Conservation (phyloP, 2,329 filamentous ascomycete genomes). For the Alternaria brassicicola region DNA sequence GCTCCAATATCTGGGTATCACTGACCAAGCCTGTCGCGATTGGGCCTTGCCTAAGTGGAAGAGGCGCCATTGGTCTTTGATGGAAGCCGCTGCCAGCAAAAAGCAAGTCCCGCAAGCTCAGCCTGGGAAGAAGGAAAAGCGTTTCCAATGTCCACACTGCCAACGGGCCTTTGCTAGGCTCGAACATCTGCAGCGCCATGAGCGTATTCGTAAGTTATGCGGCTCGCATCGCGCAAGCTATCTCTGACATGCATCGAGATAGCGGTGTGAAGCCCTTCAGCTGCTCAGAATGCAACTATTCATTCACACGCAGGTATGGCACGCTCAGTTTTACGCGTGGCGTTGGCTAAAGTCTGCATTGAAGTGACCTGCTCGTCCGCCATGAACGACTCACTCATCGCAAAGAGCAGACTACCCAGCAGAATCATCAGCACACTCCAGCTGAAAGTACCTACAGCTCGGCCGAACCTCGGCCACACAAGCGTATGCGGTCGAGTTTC, state of each 20-base stretch:
- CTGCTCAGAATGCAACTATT: slow-evolving; percentile 50
- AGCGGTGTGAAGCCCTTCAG: slow-evolving; percentile 51
- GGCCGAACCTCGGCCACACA: slow-evolving; percentile 28
- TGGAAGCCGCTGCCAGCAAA: slow-evolving; percentile 27
- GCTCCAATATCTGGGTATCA: neutral
- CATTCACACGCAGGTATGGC: slow-evolving; percentile 51
- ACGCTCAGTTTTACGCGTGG: neutral
- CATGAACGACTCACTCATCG: slow-evolving; percentile 51
- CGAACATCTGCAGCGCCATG: slow-evolving; percentile 51
- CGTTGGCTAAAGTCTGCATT: neutral
- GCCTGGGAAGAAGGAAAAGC: slow-evolving; percentile 44
- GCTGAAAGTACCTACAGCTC: slow-evolving; percentile 14
- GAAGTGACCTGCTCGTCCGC: slow-evolving; percentile 50
- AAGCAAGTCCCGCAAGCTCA: slow-evolving; percentile 23
- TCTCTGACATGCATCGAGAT: slow-evolving; percentile 33
- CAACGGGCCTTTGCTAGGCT: slow-evolving; percentile 46
- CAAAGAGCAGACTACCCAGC: slow-evolving; percentile 27
- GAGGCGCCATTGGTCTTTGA: slow-evolving; percentile 14
- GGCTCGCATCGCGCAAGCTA: neutral
- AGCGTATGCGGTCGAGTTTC: slow-evolving; percentile 36
- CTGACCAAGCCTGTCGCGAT: slow-evolving; percentile 5
- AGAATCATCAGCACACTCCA: slow-evolving; percentile 11
- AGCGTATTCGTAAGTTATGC: slow-evolving; percentile 45
- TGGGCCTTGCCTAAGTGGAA: neutral
- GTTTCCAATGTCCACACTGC: slow-evolving; percentile 44